Evolutionary conservation across 2,329 filamentous ascomycete species (phyloP).

Genomic region (Exophiala phaeomuriformis): DNA sequence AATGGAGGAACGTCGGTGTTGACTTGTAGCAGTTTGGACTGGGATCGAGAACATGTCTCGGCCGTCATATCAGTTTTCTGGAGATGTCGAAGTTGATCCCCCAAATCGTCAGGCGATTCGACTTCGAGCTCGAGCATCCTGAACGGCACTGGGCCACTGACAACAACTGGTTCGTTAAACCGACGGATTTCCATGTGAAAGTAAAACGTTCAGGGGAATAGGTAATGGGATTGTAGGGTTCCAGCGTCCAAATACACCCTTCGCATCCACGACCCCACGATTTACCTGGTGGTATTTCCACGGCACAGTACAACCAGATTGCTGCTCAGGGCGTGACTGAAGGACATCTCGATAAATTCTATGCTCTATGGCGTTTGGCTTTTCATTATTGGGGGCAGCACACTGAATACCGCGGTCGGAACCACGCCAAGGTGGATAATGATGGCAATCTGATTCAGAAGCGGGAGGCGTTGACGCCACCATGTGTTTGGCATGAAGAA

Average conservation of each 20-base stretch:
- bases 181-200: conserved; percentile 35
- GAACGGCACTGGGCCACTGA: conserved; percentile 20
- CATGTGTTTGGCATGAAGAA: too few species aligned
- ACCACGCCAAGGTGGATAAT: too few species aligned
- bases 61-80: conserved; percentile 28
- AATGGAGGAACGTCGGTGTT: conserved; percentile 37
- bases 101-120: conserved; percentile 23
- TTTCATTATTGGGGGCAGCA: too few species aligned
- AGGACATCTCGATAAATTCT: too few species aligned
- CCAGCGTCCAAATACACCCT: not conserved
- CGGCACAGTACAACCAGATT: too few species aligned
- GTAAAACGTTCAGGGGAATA: conserved; percentile 21
- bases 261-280: too few species aligned
- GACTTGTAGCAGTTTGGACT: conserved; percentile 33
- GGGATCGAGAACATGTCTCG: conserved; percentile 37
- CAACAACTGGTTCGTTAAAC: conserved; percentile 27
- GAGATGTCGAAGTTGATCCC: conserved; percentile 31
- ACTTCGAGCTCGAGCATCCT: conserved; percentile 23
- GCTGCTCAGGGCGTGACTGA: too few species aligned
- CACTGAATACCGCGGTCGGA: too few species aligned
- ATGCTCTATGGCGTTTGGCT: too few species aligned
- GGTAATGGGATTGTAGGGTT: not conserved
- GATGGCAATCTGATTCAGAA: too few species aligned
- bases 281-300: too few species aligned
- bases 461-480: too few species aligned